phyloP scores from a whole-genome alignment of 768 basidiomycete genomes.

The Serendipita sp. region DNA sequence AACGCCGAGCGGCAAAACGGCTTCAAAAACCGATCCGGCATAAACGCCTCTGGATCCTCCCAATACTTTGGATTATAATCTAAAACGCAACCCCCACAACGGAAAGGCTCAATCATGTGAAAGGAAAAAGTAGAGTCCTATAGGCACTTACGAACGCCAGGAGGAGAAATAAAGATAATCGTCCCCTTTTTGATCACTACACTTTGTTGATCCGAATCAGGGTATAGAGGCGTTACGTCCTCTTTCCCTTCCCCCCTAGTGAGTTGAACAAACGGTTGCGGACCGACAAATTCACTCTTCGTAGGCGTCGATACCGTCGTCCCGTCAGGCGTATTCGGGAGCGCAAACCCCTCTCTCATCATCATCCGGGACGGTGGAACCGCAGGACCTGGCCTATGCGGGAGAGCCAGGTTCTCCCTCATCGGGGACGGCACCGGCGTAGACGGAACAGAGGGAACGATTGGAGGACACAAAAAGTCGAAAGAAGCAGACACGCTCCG shows the following conservation, averaged over 20 bases:
- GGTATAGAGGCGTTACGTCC: not conserved
- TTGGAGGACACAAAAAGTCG: not conserved
- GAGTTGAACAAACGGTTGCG: not conserved
- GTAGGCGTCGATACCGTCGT: not conserved
- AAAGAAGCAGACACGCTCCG: not conserved
- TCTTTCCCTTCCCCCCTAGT: not conserved
- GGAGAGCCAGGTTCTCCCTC: not conserved
- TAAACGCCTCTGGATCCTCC: not conserved
- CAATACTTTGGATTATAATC: slow-evolving; percentile 7
- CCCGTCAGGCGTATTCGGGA: not conserved
- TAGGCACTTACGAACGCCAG: not conserved
- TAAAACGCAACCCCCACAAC: too few species aligned
- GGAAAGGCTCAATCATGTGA: too few species aligned
- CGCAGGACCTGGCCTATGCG: too few species aligned
- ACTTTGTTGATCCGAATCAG: not conserved
- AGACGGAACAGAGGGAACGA: not conserved
- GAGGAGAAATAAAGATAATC: slow-evolving; percentile 1
- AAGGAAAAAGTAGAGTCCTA: too few species aligned
- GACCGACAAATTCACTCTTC: not conserved
- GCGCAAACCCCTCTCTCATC: not conserved
- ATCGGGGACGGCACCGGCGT: not conserved
- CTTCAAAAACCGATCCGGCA: not conserved
- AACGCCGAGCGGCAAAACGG: not conserved
- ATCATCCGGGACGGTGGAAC: too few species aligned
- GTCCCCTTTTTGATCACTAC: not conserved